Base-by-base conservation (phyloP, 2,329 filamentous ascomycete species). In the Arthrobotrys sphaeroides region DNA sequence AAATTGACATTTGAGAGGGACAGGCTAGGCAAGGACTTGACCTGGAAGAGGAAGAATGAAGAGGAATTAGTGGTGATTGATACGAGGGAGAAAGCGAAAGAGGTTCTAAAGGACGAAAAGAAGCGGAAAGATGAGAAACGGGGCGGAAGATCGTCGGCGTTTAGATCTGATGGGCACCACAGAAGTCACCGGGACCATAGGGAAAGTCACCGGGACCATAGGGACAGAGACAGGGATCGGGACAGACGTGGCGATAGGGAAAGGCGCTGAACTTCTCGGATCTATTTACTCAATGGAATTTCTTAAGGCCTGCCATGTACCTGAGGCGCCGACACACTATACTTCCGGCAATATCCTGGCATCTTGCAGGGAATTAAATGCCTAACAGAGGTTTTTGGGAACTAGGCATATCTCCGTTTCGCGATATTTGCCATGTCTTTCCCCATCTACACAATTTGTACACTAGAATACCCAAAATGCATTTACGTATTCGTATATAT, bases 51-150 rank as follows among this genome's bases (percentile, higher is more conserved):
- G 83, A 94, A 95, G 83, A 94, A 94, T 64, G 93, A 95, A 80
- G 93, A 97, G 70, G 92, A 97, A 80, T 83, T 97, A 45, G 88
- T 96, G 49, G 93, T 98, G 2, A 97, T 98, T 82, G 95, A 99
- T 84, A 94, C 94, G 0, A 85, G 92, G 68, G 92, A 94, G 82
- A 93, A 92, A 82, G 90, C 91, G 47, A 89, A 88, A 81, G 90
- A 90, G 40, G 85, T 96, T 40, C 86, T 88, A 80, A 88, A 90
- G 75, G 88, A 88, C 80, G 88, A 88, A 81, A 88, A 84, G 78
- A 86, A 86, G 9, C 86, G 87, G 77, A 85, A 87, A 76, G 89
- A 88, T 67, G 80, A 82, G 18, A 81, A 82, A 59, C 43, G 82
- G 51, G 83, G 83, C 72, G 79, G 81, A 12, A 81, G 82, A 31